Base-by-base conservation (phyloP, 1,284 basidiomycete genomes). In the Porogramme epimiltina region DNA sequence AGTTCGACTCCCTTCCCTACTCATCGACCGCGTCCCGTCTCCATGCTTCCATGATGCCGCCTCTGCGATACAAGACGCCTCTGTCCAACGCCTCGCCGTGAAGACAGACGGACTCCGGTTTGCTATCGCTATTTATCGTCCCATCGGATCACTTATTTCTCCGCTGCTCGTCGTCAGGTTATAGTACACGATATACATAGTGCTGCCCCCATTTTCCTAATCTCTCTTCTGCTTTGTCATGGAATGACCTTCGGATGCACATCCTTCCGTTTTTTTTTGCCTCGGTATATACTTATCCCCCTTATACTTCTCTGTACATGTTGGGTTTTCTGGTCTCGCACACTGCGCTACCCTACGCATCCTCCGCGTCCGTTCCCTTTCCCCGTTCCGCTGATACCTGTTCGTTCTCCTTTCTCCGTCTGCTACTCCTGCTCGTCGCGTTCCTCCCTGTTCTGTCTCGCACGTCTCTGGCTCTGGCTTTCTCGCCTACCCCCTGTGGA, bases 41-140 rank as follows among this genome's bases (percentile, higher is more conserved):
- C 36, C 60, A 59, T 25, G 55, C 63, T 24, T 50, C 61, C 45
- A 51, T 55, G 39, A 56, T 60, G 45, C 64, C 64, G 18, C 58
- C 58, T 19, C 24, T 47, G 42, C 62, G 65, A 47, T 64, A 63
- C 61, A 69, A 66, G 63, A 66, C 67, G 45, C 66, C 67, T 34
- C 51, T 66, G 40, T 64, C 66, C 53, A 59, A 60, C 49, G 56
- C 57, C 51, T 62, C 60, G 54, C 57, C 62, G 51, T 64, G 49
- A 60, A 46, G 49, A 51, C 52, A 39, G 45, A 39, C 41, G 45
- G 28, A 22, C 28, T 24, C 45, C 31, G 50, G 55, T 59, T 56
- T 59, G 57, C 57, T 59, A 51, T 55, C 42, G 31, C 22, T 59
- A 59, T 59, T 59, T 59, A 59, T 59, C 55, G 42, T 45, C 47